phyloP scores from a whole-genome alignment of 345 rosid genomes.

The Gossypium turneri region DNA sequence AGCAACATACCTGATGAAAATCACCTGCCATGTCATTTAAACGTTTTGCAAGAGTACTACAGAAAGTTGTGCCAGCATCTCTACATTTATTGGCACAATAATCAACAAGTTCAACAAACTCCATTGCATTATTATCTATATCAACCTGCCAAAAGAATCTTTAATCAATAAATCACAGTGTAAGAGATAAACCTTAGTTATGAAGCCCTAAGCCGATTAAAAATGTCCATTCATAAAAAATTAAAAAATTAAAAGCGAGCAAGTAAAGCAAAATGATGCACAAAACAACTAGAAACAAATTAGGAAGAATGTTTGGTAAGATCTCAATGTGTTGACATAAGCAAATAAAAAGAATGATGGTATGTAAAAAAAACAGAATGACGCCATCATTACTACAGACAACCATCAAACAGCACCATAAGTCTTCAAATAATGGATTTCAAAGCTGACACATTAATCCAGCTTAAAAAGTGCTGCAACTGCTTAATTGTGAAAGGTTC shows the following conservation, averaged over 20 bases:
- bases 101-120: constrained; percentile 59
- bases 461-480: not conserved
- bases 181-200: not conserved
- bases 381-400: not conserved
- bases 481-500: constrained; percentile 1
- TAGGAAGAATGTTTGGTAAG: not conserved
- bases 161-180: not conserved
- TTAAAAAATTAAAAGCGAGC: not conserved
- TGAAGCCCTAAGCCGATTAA: not conserved
- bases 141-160: constrained; percentile 45
- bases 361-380: not conserved
- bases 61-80: constrained; percentile 35
- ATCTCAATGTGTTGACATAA: not conserved
- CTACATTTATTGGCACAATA: constrained; percentile 69
- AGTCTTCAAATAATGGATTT: constrained; percentile 3
- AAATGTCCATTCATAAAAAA: not conserved
- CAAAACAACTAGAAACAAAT: not conserved
- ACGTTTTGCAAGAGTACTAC: constrained; percentile 45
- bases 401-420: not conserved
- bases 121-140: constrained; percentile 30
- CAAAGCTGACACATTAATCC: not conserved
- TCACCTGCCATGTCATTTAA: constrained; percentile 41
- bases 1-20: constrained; percentile 49
- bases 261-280: not conserved
- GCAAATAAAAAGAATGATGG: not conserved